Base-by-base conservation (phyloP, 2,329 filamentous ascomycete species). In the Pseudogymnoascus sp. region DNA sequence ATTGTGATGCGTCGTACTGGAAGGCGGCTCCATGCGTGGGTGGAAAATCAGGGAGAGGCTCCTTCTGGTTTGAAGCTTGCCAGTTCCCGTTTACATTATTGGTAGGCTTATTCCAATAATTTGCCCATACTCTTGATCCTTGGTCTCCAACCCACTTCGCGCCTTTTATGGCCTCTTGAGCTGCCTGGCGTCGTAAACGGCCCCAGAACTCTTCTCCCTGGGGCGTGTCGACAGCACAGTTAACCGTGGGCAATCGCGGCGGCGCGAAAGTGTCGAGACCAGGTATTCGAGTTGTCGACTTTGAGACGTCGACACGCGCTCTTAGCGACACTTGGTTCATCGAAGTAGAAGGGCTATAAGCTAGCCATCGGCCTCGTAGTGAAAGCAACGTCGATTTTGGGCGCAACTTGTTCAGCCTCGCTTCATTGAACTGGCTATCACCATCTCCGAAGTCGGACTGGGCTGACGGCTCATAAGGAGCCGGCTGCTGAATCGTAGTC, bases 121-220 rank as follows among this genome's bases (percentile, higher is more conserved):
- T 88, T 70, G 91, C 91, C 83, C 89, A 91, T 8, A 88, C 87
- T 72, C 91, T 87, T 70, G 86, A 81, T 22, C 90, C 86, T 72
- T 92, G 89, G 70, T 92, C 89, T 2, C 89, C 87, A 62, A 91
- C 84, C 86, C 89, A 92, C 67, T 84, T 88, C 26, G 87, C 89
- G 19, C 87, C 86, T 64, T 89, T 86, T 46, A 92, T 89, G 43
- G 91, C 78, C 70, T 91, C 89, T 70, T 93, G 90, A 0, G 90
- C 90, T 1, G 89, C 88, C 72, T 91, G 89, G 65, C 90, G 85
- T 76, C 91, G 89, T 61, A 93, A 82, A 68, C 89, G 89, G 75
- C 89, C 91, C 74, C 89, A 82, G 66, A 91, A 79, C 64, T 88
- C 85, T 69, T 91, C 89, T 0, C 83, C 82, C 64, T 89, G 84